phyloP scores from a whole-genome alignment of 2,329 filamentous ascomycete species.

The Hypoxylon sp. region DNA sequence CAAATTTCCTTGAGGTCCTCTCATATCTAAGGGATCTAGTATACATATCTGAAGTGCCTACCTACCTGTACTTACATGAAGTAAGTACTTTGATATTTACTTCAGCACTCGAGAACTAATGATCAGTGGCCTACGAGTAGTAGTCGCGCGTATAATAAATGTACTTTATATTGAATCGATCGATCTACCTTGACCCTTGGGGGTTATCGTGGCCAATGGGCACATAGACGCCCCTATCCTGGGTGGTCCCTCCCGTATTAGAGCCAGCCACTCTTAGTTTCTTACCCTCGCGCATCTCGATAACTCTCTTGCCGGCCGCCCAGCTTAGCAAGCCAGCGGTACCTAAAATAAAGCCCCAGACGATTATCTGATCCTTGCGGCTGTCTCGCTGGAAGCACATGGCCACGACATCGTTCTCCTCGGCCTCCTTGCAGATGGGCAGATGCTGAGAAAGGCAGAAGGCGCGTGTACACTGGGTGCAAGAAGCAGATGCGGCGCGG shows the following conservation, averaged over 20 bases:
- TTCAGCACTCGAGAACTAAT: background rate
- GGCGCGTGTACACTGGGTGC: conserved; percentile 69
- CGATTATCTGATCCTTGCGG: conserved; percentile 71
- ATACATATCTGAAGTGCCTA: too few relatives aligned
- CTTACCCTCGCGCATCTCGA: conserved; percentile 51
- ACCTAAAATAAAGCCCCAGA: conserved; percentile 69
- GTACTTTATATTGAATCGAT: background rate
- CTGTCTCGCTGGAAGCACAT: conserved; percentile 73
- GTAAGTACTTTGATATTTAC: background rate
- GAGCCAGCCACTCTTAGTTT: conserved; percentile 27
- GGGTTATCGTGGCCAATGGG: conserved; percentile 31
- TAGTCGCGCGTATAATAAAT: background rate
- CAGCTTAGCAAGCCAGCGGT: conserved; percentile 67
- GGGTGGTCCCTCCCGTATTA: conserved; percentile 10
- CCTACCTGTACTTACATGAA: too few relatives aligned
- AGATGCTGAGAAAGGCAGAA: conserved; percentile 68
- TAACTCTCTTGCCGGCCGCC: conserved; percentile 61
- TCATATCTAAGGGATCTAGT: too few relatives aligned
- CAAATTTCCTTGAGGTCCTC: background rate
- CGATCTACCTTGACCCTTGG: background rate
- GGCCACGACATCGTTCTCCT: conserved; percentile 68
- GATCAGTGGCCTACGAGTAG: background rate
- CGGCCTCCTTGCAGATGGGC: conserved; percentile 68
- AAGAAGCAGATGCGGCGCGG: conserved; percentile 56
- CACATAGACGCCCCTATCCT: conserved; percentile 41